Conservation (phyloP, 73 alveolate genomes). For the Blepharisma japonicum region DNA sequence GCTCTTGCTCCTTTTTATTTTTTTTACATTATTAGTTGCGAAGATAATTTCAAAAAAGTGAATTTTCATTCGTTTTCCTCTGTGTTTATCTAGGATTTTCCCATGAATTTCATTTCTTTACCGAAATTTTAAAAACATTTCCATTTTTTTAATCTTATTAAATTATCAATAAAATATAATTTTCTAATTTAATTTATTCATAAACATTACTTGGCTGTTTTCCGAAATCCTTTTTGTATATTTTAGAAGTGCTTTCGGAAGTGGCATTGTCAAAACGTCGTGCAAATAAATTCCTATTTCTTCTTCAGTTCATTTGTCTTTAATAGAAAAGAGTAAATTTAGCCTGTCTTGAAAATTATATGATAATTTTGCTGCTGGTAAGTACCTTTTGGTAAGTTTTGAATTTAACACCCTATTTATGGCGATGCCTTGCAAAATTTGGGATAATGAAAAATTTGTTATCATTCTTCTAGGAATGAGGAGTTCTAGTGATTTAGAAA, state of each 20-base stretch:
- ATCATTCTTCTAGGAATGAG: neutral
- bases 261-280: neutral
- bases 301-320: slow-evolving; percentile 17
- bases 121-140: neutral
- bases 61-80: too few relatives aligned
- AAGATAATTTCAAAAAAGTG: too few relatives aligned
- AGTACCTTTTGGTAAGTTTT: neutral
- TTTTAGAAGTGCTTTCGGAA: neutral
- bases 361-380: neutral
- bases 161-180: neutral
- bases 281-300: neutral
- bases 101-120: neutral
- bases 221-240: slow-evolving; percentile 14
- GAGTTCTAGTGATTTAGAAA: neutral
- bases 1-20: too few relatives aligned
- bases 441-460: neutral
- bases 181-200: neutral
- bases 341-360: slow-evolving; percentile 10
- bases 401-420: neutral
- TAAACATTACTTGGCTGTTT: neutral
- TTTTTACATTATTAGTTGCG: too few relatives aligned
- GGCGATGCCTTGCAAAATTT: slow-evolving; percentile 3
- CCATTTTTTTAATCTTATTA: neutral
- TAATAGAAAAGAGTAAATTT: neutral
- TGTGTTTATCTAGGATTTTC: neutral